Conservation (phyloP, 805 yeast genomes). For the Sugiyamaella valdiviana region DNA sequence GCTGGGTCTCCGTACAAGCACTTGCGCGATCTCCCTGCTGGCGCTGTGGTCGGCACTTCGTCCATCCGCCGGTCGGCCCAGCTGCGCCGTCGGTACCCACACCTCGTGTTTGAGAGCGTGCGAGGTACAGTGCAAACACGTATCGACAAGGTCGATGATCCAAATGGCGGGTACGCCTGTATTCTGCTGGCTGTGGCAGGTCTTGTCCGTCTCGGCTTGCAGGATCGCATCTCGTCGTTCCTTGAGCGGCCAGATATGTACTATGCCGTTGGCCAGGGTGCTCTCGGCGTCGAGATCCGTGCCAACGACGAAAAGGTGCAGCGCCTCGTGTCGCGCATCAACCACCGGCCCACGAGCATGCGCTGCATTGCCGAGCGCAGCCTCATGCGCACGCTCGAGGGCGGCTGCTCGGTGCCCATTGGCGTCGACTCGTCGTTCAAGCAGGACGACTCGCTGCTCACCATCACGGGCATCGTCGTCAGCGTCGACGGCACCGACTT, state of each 20-base stretch:
- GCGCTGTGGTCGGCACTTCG: slow-evolving; percentile 88
- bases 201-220: slow-evolving; percentile 62
- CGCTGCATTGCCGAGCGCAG: slow-evolving; percentile 87
- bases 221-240: slow-evolving; percentile 65
- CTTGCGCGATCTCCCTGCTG: slow-evolving; percentile 72
- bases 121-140: slow-evolving; percentile 85
- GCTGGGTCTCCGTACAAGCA: slow-evolving; percentile 54
- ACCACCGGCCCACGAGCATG: slow-evolving; percentile 57
- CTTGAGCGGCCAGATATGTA: slow-evolving; percentile 76
- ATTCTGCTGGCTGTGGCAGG: slow-evolving; percentile 92
- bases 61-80: slow-evolving; percentile 93
- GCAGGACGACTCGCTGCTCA: slow-evolving; percentile 41
- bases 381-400: slow-evolving; percentile 81
- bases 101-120: slow-evolving; percentile 70
- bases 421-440: slow-evolving; percentile 69
- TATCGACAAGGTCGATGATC: slow-evolving; percentile 69
- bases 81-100: slow-evolving; percentile 69
- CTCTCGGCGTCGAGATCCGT: slow-evolving; percentile 86
- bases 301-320: slow-evolving; percentile 55
- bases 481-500: slow-evolving; percentile 72
- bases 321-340: slow-evolving; percentile 53
- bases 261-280: slow-evolving; percentile 99
- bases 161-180: slow-evolving; percentile 58
- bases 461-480: slow-evolving; percentile 67
- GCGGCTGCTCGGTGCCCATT: slow-evolving; percentile 97